These are phyloP conservation scores for Asterochloris sp. DNA, from an alignment of 139 green algal genomes.

Conservation along the genomic window DNA sequence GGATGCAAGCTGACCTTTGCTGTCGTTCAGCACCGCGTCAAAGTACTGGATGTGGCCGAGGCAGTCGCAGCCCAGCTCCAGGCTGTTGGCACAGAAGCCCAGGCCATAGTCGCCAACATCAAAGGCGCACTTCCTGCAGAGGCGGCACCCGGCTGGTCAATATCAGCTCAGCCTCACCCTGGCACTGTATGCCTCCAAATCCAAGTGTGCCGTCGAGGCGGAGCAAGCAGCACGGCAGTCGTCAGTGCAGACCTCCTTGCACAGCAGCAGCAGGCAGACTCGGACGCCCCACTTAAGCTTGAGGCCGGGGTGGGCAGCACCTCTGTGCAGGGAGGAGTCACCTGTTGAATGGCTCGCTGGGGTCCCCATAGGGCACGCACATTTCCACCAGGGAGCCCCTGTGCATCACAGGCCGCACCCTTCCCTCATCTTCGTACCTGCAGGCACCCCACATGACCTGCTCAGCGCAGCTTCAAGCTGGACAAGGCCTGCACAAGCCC, in stretches of 20 bases:
- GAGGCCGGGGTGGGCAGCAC: slow-evolving; percentile 52
- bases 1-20: slow-evolving; percentile 29
- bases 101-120: slow-evolving; percentile 77
- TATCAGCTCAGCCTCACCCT: background rate
- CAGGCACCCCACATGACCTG: background rate
- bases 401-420: slow-evolving; percentile 66
- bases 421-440: slow-evolving; percentile 55
- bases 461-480: too few species aligned
- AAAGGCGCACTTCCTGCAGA: slow-evolving; percentile 75
- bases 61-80: slow-evolving; percentile 88
- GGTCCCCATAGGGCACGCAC: slow-evolving; percentile 62
- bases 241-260: too few species aligned
- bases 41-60: slow-evolving; percentile 85
- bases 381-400: slow-evolving; percentile 83
- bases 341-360: slow-evolving; percentile 3
- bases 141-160: slow-evolving; percentile 48
- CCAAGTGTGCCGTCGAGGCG: too few species aligned
- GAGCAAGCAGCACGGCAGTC: too few species aligned
- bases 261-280: too few species aligned
- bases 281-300: slow-evolving; percentile 15
- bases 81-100: slow-evolving; percentile 58
- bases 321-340: too few species aligned
- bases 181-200: too few species aligned
- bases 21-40: slow-evolving; percentile 71
- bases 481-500: too few species aligned